Conservation (phyloP, 805 yeast genomes). For the Starmerella bacillaris region DNA sequence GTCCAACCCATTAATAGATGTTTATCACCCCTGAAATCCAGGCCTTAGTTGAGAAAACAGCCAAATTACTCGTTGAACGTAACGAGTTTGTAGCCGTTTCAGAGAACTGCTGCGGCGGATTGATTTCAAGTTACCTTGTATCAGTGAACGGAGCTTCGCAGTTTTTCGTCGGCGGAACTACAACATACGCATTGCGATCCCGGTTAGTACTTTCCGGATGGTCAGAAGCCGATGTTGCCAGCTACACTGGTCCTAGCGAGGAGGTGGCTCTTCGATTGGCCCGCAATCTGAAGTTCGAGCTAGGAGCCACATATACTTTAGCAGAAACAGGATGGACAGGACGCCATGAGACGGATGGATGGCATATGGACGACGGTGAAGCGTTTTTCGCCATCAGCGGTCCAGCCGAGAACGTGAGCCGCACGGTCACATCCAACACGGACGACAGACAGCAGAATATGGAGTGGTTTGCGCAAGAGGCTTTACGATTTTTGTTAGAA, state of each 20-base stretch:
- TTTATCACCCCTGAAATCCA: constrained; percentile 48
- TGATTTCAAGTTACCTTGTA: constrained; percentile 61
- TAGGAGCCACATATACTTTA: constrained; percentile 65
- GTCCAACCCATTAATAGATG: too few relatives aligned
- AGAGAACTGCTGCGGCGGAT: constrained; percentile 73
- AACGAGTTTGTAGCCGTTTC: constrained; percentile 58
- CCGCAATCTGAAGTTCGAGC: constrained; percentile 56
- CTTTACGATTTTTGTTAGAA: constrained; percentile 38
- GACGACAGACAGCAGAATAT: constrained; percentile 47
- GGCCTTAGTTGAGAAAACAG: constrained; percentile 37
- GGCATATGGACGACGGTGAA: constrained; percentile 47
- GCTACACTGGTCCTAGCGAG: constrained; percentile 69
- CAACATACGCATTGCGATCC: constrained; percentile 61
- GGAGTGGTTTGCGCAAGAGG: constrained; percentile 55
- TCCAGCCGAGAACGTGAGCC: constrained; percentile 35
- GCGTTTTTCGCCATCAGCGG: constrained; percentile 58
- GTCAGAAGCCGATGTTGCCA: constrained; percentile 48
- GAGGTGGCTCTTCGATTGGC: constrained; percentile 60
- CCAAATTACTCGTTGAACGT: constrained; percentile 34
- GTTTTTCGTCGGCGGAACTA: constrained; percentile 69
- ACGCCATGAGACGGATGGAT: too few relatives aligned
- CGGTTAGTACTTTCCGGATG: constrained; percentile 63
- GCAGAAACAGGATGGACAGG: constrained; percentile 86
- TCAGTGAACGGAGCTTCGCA: constrained; percentile 72
- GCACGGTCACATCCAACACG: constrained; percentile 28